These are phyloP conservation scores for Celoporthe dispersa DNA, from an alignment of 2,329 filamentous ascomycete genomes.

Conservation along the genomic window DNA sequence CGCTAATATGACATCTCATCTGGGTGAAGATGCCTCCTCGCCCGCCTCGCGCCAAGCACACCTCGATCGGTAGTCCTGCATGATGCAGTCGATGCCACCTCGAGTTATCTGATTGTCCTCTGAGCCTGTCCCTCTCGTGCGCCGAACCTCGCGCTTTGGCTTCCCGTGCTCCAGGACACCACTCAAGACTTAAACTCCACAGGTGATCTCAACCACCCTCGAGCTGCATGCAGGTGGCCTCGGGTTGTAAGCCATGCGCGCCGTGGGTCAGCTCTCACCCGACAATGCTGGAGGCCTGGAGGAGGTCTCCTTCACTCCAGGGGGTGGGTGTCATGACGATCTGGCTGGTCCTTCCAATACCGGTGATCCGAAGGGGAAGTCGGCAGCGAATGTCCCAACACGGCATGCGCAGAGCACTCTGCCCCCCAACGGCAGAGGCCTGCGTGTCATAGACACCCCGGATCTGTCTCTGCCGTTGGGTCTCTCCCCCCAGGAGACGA, in stretches of 20 bases:
- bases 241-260: neutral
- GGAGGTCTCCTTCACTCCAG: neutral
- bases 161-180: neutral
- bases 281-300: neutral
- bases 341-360: neutral
- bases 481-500: neutral
- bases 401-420: neutral
- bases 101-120: neutral
- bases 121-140: neutral
- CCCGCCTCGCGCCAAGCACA: neutral
- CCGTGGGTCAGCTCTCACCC: neutral
- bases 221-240: neutral
- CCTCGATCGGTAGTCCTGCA: neutral
- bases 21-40: neutral
- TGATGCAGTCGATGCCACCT: neutral
- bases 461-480: neutral
- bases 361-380: neutral
- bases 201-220: neutral
- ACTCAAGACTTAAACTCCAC: neutral
- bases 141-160: neutral
- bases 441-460: neutral
- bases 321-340: neutral
- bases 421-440: neutral
- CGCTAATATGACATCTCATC: too few species aligned
- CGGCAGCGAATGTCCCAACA: neutral